Evolutionary conservation across 1,284 basidiomycete species (phyloP).

Genomic region (Moesziomyces sp.): DNA sequence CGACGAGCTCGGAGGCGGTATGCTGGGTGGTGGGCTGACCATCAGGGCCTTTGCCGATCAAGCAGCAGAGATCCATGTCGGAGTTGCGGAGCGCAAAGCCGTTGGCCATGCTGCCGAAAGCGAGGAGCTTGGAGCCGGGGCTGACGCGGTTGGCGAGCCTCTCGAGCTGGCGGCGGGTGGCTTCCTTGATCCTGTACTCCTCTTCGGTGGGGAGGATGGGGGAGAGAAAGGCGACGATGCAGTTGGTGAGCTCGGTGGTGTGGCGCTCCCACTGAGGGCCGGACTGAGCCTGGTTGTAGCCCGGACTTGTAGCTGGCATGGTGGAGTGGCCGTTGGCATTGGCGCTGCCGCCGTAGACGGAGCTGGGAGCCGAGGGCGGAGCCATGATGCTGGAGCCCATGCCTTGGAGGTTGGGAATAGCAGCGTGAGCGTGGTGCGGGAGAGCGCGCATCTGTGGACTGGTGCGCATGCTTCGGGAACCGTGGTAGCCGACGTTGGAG

Average conservation of each 20-base stretch:
- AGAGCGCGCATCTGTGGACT: slow-evolving; percentile 44
- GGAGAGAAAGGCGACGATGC: slow-evolving; percentile 63
- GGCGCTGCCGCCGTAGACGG: slow-evolving; percentile 9
- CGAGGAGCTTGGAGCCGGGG: slow-evolving; percentile 87
- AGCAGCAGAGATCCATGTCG: slow-evolving; percentile 98
- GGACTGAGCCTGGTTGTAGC: slow-evolving; percentile 13
- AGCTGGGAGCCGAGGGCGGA: slow-evolving; percentile 15
- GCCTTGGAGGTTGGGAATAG: slow-evolving; percentile 18
- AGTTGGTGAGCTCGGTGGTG: slow-evolving; percentile 62
- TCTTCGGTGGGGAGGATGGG: slow-evolving; percentile 66
- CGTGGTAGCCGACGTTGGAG: slow-evolving; percentile 20
- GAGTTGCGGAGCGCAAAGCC: slow-evolving; percentile 94
- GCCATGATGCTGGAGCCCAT: slow-evolving; percentile 17
- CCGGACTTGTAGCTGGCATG: slow-evolving; percentile 20
- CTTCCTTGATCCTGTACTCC: slow-evolving; percentile 77
- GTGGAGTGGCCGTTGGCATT: slow-evolving; percentile 1
- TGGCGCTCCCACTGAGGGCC: slow-evolving; percentile 58
- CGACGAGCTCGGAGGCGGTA: slow-evolving; percentile 85
- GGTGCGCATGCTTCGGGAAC: slow-evolving; percentile 37
- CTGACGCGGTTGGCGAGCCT: slow-evolving; percentile 92
- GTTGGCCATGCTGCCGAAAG: slow-evolving; percentile 90
- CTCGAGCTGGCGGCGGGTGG: slow-evolving; percentile 92
- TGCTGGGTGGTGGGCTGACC: slow-evolving; percentile 35
- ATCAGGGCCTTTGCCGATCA: slow-evolving; percentile 72
- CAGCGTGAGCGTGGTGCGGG: slow-evolving; percentile 24